These are phyloP conservation scores for Erodium texanum DNA, from an alignment of 441 rosid species.

Conservation along the genomic window DNA sequence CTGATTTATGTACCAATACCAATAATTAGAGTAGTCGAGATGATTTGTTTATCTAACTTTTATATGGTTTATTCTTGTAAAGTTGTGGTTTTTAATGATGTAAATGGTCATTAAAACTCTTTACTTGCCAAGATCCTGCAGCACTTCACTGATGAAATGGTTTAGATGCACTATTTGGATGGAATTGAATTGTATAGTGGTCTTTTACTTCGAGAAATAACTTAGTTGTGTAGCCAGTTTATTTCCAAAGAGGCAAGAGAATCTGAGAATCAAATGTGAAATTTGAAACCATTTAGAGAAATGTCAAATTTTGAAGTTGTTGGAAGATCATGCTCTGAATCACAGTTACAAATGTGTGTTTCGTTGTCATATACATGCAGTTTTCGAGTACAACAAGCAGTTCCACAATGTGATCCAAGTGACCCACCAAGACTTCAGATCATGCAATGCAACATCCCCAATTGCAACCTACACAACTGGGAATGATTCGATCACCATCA, in stretches of 20 bases:
- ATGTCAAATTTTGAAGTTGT: not conserved
- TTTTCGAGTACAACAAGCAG: constrained; percentile 14
- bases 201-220: too few species aligned
- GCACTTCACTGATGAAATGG: not conserved
- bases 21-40: too few species aligned
- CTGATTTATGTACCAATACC: not conserved
- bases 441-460: constrained; percentile 19
- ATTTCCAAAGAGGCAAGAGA: not conserved
- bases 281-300: not conserved
- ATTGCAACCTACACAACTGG: constrained; percentile 13
- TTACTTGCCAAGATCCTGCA: not conserved
- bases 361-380: constrained; percentile 5
- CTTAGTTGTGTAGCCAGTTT: not conserved
- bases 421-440: constrained; percentile 3
- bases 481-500: constrained; percentile 10
- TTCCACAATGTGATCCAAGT: constrained; percentile 17
- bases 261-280: too few species aligned
- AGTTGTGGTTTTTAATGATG: not conserved
- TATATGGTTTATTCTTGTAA: not conserved
- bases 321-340: not conserved
- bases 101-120: not conserved
- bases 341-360: not conserved
- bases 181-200: too few species aligned
- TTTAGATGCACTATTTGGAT: not conserved
- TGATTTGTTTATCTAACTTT: not conserved